Conservation (phyloP, 2,329 filamentous ascomycete genomes). For the Exophiala phaeomuriformis region DNA sequence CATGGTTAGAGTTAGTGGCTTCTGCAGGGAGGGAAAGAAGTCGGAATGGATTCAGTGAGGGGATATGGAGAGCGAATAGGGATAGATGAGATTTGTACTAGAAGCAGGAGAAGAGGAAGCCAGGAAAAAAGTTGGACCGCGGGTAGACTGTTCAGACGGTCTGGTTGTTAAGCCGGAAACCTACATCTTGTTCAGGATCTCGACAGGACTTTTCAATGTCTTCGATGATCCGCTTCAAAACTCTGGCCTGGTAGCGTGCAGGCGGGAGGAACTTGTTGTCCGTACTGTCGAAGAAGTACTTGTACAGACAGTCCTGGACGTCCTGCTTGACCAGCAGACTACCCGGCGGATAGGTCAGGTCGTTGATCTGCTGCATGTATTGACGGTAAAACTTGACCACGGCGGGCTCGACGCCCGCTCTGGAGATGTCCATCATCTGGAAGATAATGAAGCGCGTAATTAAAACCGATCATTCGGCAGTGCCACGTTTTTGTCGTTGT, state of each 20-base stretch:
- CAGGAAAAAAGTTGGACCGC: not conserved
- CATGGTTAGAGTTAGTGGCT: slow-evolving; percentile 12
- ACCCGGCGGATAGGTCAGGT: slow-evolving; percentile 57
- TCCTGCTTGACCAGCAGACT: slow-evolving; percentile 51
- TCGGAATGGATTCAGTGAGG: not conserved
- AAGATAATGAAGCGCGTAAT: not conserved
- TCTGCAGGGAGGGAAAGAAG: not conserved
- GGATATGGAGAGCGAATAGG: no score
- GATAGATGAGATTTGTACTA: not conserved
- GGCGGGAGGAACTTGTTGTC: slow-evolving; percentile 45
- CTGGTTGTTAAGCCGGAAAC: not conserved
- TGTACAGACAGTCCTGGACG: slow-evolving; percentile 61
- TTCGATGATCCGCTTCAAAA: slow-evolving; percentile 65
- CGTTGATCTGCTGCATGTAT: slow-evolving; percentile 68
- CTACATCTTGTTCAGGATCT: slow-evolving; percentile 73
- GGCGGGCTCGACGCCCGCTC: slow-evolving; percentile 32
- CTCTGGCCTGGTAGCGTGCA: slow-evolving; percentile 59
- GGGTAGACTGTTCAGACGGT: no score
- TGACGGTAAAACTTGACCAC: slow-evolving; percentile 59
- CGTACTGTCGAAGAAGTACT: slow-evolving; percentile 54
- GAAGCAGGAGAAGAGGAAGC: not conserved
- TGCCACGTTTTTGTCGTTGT: not conserved
- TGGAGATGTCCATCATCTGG: slow-evolving; percentile 14
- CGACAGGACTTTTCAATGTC: slow-evolving; percentile 66
- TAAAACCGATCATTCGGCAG: not conserved